Conservation (phyloP, 1,284 basidiomycete species). For the Marasmius fiardii region DNA sequence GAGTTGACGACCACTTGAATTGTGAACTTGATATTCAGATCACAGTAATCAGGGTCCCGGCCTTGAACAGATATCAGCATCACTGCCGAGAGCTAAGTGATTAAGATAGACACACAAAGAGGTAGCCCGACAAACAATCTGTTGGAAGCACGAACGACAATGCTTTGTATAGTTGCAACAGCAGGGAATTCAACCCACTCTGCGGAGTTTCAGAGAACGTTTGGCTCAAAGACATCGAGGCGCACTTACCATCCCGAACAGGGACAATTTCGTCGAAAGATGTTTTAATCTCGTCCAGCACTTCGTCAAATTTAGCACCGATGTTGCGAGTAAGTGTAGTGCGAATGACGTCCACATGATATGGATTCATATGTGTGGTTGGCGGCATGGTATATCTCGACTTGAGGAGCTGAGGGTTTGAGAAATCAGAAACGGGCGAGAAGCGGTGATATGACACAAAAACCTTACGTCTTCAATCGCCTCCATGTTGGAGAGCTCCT, state of each 20-base stretch:
- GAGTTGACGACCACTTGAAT: slow-evolving; percentile 21
- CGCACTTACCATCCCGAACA: background rate
- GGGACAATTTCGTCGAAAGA: background rate
- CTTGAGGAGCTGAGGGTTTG: slow-evolving; percentile 29
- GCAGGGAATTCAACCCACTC: background rate
- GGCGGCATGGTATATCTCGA: slow-evolving; percentile 26
- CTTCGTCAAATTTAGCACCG: background rate
- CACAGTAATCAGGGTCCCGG: slow-evolving; percentile 27
- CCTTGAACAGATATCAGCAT: slow-evolving; percentile 11
- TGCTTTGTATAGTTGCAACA: slow-evolving; percentile 7
- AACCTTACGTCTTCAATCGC: background rate
- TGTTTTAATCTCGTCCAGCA: slow-evolving; percentile 1
- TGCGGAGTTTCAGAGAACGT: slow-evolving; percentile 4
- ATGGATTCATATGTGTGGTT: background rate
- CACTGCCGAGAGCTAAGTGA: background rate
- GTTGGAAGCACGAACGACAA: slow-evolving; percentile 21
- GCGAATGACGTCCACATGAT: slow-evolving; percentile 6
- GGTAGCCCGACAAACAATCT: slow-evolving; percentile 22
- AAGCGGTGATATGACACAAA: slow-evolving; percentile 18
- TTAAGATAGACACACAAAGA: slow-evolving; percentile 11
- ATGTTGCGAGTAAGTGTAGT: slow-evolving; percentile 8
- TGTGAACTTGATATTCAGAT: slow-evolving; percentile 29
- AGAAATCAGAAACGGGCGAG: slow-evolving; percentile 29
- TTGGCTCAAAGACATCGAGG: background rate
- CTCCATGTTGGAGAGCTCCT: slow-evolving; percentile 20